phyloP scores from a whole-genome alignment of 2,329 filamentous ascomycete species.

The Teratosphaeria nubilosa region DNA sequence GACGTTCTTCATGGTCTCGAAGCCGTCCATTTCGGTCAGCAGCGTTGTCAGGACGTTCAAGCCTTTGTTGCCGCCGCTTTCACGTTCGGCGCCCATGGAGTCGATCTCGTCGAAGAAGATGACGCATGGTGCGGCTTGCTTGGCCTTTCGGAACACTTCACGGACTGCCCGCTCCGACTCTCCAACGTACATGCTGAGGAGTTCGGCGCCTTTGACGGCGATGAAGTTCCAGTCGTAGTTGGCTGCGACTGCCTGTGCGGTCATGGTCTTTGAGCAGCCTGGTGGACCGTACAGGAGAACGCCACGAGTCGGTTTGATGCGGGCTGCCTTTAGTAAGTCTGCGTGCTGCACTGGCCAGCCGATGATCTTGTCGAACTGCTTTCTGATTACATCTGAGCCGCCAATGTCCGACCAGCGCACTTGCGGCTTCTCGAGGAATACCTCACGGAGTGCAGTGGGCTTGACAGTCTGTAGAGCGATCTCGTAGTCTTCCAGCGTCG shows the following conservation, averaged over 20 bases:
- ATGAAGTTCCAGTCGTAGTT: slow-evolving; percentile 90
- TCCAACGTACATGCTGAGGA: slow-evolving; percentile 94
- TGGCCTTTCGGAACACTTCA: slow-evolving; percentile 74
- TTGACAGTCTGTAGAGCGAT: slow-evolving; percentile 58
- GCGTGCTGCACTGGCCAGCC: slow-evolving; percentile 49
- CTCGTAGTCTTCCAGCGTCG: slow-evolving; percentile 46
- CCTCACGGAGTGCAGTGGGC: slow-evolving; percentile 79
- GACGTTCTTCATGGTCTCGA: slow-evolving; percentile 73
- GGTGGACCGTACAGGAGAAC: slow-evolving; percentile 85
- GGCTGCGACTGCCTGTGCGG: slow-evolving; percentile 80
- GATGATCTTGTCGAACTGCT: slow-evolving; percentile 46
- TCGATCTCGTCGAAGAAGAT: slow-evolving; percentile 98
- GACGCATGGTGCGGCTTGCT: slow-evolving; percentile 78
- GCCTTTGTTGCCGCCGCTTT: slow-evolving; percentile 40
- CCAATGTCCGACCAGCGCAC: slow-evolving; percentile 82
- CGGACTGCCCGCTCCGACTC: slow-evolving; percentile 82
- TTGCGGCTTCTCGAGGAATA: slow-evolving; percentile 78
- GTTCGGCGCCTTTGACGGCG: slow-evolving; percentile 83
- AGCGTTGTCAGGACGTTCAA: slow-evolving; percentile 83
- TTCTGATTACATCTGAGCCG: slow-evolving; percentile 67
- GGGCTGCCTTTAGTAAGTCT: slow-evolving; percentile 40
- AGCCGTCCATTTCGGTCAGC: slow-evolving; percentile 92
- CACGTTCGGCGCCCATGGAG: slow-evolving; percentile 56
- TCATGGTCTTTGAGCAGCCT: slow-evolving; percentile 89
- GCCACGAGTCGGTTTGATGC: slow-evolving; percentile 60